Evolutionary conservation across 306 rosid genomes (phyloP).

Genomic region (Acacia confusa): DNA sequence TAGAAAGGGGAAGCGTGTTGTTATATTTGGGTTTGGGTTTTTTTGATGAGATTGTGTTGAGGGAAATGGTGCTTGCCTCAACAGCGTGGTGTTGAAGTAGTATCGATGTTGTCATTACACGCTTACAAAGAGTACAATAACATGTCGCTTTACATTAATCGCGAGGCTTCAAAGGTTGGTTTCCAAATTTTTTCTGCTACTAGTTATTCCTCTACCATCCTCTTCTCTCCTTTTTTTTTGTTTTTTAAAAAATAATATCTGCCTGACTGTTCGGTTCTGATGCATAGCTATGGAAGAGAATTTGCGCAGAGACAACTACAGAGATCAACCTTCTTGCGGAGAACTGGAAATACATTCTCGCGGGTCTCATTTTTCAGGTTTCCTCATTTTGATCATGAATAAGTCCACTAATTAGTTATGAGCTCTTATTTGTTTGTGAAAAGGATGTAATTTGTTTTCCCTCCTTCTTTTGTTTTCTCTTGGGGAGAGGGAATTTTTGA

Average conservation of each 20-base stretch:
- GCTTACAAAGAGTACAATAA: constrained; percentile 37
- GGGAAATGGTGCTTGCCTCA: constrained; percentile 58
- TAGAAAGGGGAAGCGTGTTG: constrained; percentile 9
- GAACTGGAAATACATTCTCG: constrained; percentile 89
- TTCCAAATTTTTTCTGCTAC: neutral
- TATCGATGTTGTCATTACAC: constrained; percentile 72
- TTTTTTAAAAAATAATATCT: neutral
- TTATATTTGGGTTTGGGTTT: constrained; percentile 28
- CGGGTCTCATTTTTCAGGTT: constrained; percentile 80
- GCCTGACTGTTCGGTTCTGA: constrained; percentile 27
- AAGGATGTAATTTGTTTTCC: neutral
- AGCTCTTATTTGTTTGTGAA: constrained; percentile 25
- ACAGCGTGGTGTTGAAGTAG: constrained; percentile 62
- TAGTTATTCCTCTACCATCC: neutral
- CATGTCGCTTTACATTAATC: constrained; percentile 93
- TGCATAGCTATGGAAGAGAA: constrained; percentile 80
- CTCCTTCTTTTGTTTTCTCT: constrained; percentile 17
- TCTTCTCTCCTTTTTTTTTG: neutral
- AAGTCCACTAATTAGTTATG: neutral
- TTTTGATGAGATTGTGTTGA: constrained; percentile 33
- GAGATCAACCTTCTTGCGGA: constrained; percentile 77
- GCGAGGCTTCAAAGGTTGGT: constrained; percentile 89
- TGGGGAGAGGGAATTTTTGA: constrained; percentile 5
- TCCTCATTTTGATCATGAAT: constrained; percentile 18
- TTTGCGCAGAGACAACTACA: constrained; percentile 55